Conservation (phyloP, 108 stramenopile genomes). For the Nannochloropsis granulata region DNA sequence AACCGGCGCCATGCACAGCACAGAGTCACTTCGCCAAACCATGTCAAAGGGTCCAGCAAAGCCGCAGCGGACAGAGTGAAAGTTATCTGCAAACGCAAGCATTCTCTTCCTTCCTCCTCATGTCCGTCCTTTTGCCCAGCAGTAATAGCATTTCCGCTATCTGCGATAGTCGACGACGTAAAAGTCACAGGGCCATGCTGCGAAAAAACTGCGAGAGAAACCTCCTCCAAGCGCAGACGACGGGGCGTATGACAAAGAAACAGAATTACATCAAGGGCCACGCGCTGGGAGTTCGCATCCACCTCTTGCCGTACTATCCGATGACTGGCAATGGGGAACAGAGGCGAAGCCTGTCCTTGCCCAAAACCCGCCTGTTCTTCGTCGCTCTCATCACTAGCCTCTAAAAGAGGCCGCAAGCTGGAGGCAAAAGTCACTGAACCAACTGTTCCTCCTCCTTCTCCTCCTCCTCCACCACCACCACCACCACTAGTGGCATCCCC, state of each 20-base stretch:
- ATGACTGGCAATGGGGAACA: neutral
- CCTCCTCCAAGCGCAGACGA: neutral
- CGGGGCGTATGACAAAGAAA: neutral
- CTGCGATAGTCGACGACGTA: neutral
- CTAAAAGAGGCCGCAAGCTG: neutral
- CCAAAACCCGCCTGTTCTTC: neutral
- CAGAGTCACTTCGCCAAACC: neutral
- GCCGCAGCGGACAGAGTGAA: neutral
- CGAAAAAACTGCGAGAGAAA: neutral
- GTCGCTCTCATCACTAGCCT: neutral
- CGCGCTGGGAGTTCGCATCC: neutral
- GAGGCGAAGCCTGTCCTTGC: neutral
- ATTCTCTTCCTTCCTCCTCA: neutral
- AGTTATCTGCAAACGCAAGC: neutral
- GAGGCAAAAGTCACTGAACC: neutral
- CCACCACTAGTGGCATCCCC: neutral
- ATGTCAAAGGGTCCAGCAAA: neutral
- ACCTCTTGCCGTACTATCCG: neutral
- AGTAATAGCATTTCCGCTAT: neutral
- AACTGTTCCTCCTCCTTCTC: too few species aligned
- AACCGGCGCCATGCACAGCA: neutral
- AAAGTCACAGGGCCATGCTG: neutral
- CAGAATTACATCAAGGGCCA: neutral
- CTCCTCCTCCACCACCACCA: neutral
- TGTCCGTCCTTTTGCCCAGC: neutral